A percentile compares a stretch with the other conserved stretches of the same genome.
Conservation (phyloP, 768 basidiomycete species). For the Psilocybe subaeruginosa region DNA sequence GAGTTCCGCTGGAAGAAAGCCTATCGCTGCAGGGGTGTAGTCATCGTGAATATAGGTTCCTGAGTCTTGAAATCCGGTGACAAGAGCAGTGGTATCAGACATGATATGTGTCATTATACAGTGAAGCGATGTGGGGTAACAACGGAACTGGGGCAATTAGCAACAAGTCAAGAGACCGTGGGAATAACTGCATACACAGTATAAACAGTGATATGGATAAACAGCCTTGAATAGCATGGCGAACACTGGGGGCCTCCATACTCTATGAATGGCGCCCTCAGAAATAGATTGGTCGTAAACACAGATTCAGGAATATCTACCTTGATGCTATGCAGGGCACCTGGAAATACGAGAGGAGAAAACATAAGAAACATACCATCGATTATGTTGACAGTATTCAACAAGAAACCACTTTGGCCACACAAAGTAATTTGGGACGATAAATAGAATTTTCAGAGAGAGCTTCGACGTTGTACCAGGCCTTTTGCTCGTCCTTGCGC, state of each 20-base stretch:
- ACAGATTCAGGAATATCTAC: background rate
- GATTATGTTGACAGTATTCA: background rate
- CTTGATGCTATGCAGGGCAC: background rate
- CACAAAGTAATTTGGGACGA: background rate
- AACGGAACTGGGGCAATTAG: background rate
- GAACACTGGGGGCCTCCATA: background rate
- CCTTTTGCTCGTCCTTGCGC: background rate
- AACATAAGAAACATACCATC: background rate
- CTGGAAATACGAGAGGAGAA: background rate
- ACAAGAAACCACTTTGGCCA: background rate
- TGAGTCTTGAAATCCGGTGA: background rate
- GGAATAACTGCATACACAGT: background rate
- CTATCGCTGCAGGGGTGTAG: conserved; percentile 21
- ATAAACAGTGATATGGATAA: background rate
- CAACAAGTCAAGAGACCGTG: conserved; percentile 5
- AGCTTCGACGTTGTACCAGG: background rate
- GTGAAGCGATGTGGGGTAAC: background rate
- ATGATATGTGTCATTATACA: background rate
- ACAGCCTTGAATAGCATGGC: background rate
- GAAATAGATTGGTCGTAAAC: background rate
- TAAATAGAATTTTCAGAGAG: background rate
- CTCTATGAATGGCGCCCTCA: background rate
- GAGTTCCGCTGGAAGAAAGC: conserved; percentile 59
- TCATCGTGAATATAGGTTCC: background rate
- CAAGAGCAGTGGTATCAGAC: conserved; percentile 2